phyloP scores from a whole-genome alignment of 2,329 filamentous ascomycete species.

The Cadophora sp. region DNA sequence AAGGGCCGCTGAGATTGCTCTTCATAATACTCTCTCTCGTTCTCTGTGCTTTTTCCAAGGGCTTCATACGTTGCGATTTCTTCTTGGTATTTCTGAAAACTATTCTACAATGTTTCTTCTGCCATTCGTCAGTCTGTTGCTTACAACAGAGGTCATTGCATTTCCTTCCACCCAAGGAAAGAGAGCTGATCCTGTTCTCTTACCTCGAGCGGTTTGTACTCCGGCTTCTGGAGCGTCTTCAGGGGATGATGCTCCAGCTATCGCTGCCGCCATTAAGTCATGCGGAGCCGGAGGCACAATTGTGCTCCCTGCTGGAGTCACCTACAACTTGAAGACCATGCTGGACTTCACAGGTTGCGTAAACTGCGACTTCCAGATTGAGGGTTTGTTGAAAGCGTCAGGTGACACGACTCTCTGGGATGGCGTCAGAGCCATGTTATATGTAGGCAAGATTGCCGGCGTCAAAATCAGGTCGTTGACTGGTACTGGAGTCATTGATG shows the following conservation, averaged over 20 bases:
- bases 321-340: constrained; percentile 3
- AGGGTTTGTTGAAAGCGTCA: neutral
- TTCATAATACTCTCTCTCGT: too few species aligned
- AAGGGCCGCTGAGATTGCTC: too few species aligned
- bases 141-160: neutral
- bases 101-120: neutral
- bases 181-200: neutral
- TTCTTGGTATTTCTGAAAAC: neutral
- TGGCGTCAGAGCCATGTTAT: neutral
- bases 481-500: neutral
- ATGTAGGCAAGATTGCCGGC: neutral
- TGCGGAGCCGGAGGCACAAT: neutral
- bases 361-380: constrained; percentile 1
- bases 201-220: neutral
- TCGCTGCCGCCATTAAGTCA: neutral
- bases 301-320: neutral
- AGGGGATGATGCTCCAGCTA: neutral
- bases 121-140: neutral
- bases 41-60: too few species aligned
- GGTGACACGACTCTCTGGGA: neutral
- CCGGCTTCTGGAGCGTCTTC: neutral
- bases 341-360: constrained; percentile 5
- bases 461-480: neutral
- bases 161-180: neutral
- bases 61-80: too few species aligned